Percentiles rank a stretch among this genome's conserved stretches.
Conservation (phyloP, 2,329 filamentous ascomycete species). For the Sporothrix euskadiensis region DNA sequence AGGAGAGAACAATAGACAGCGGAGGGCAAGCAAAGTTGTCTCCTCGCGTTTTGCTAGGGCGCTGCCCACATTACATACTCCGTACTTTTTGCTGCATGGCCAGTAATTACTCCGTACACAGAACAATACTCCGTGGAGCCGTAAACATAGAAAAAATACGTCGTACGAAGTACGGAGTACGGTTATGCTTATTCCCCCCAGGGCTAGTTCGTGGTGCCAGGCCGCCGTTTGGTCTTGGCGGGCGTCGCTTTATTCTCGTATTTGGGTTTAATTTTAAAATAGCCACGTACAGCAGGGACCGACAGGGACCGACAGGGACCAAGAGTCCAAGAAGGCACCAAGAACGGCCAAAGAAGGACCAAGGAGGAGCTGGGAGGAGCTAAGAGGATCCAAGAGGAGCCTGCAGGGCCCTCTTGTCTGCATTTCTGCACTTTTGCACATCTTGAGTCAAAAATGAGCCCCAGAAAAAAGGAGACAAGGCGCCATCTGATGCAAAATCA, state of each 20-base stretch:
- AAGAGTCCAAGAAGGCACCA: background rate
- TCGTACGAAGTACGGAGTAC: background rate
- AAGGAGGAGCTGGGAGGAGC: background rate
- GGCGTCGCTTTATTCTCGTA: background rate
- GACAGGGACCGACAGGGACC: constrained; percentile 1
- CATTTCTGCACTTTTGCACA: background rate
- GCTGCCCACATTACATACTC: constrained; percentile 3
- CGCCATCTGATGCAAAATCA: background rate
- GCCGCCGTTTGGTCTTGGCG: background rate
- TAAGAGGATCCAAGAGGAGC: background rate
- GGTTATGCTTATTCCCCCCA: constrained; percentile 20
- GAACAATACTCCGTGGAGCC: background rate
- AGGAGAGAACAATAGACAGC: background rate
- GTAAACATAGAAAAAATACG: constrained; percentile 5
- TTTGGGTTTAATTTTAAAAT: constrained; percentile 15
- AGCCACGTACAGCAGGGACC: background rate
- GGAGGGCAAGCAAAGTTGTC: background rate
- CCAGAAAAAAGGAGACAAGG: background rate
- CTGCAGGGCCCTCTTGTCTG: background rate
- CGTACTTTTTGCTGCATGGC: background rate
- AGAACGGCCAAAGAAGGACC: background rate
- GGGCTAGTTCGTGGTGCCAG: background rate
- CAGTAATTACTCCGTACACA: background rate
- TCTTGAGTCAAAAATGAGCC: background rate
- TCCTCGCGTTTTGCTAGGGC: background rate